These are phyloP conservation scores for Dictyostelium discoideum DNA, from an alignment of 78 protist species.

Conservation along the genomic window DNA sequence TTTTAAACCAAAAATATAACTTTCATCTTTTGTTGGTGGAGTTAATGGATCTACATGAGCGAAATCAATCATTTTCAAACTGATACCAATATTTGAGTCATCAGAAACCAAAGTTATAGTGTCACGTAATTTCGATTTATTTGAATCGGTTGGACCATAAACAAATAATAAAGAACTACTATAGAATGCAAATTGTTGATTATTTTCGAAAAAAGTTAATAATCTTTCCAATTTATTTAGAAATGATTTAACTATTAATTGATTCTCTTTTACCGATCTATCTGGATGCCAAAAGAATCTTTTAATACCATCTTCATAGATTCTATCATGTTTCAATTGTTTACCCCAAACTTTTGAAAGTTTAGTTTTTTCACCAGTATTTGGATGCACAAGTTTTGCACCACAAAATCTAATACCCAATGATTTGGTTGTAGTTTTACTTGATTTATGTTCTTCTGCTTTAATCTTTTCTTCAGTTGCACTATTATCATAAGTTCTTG, in stretches of 20 bases:
- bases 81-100: neutral
- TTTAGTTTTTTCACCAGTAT: neutral
- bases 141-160: conserved; percentile 29
- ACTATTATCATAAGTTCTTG: conserved; percentile 21
- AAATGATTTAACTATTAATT: neutral
- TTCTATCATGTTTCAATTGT: conserved; percentile 27
- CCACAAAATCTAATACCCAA: conserved; percentile 75
- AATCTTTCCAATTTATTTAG: neutral
- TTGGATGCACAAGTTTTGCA: conserved; percentile 24
- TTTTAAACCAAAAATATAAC: conserved; percentile 5
- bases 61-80: conserved; percentile 78
- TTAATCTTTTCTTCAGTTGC: conserved; percentile 60
- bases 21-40: neutral
- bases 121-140: too few relatives aligned
- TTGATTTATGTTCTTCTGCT: conserved; percentile 19
- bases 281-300: neutral
- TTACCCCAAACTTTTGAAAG: conserved; percentile 64
- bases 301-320: conserved; percentile 21
- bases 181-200: conserved; percentile 25
- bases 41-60: conserved; percentile 39
- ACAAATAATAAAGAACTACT: conserved; percentile 60
- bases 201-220: neutral
- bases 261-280: neutral
- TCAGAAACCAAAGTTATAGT: neutral
- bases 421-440: conserved; percentile 39